Conservation (phyloP, 805 yeast genomes). For the Wickerhamomyces hampshirensis region DNA sequence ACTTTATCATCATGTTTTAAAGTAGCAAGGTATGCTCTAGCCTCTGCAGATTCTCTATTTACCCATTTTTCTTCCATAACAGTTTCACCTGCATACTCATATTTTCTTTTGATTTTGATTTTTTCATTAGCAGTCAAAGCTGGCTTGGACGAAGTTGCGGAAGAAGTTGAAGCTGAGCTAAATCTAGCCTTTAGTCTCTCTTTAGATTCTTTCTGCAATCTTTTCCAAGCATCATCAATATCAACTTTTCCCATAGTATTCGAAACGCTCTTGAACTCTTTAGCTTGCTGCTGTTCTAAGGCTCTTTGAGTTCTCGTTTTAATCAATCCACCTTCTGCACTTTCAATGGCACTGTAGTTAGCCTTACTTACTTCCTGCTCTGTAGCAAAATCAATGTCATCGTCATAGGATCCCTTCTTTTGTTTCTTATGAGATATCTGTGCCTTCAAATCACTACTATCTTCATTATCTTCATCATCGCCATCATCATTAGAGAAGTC, state of each 20-base stretch:
- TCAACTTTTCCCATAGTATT: constrained; percentile 27
- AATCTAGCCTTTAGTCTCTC: constrained; percentile 22
- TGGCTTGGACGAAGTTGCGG: constrained; percentile 7
- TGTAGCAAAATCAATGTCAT: constrained; percentile 30
- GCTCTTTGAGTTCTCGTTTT: constrained; percentile 64
- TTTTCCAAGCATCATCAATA: constrained; percentile 51
- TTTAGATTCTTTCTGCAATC: constrained; percentile 36
- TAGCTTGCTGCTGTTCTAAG: constrained; percentile 32
- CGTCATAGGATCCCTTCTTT: constrained; percentile 27
- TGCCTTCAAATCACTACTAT: constrained; percentile 2
- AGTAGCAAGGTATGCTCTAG: constrained; percentile 69
- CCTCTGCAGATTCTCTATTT: constrained; percentile 76
- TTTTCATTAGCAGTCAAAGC: constrained; percentile 32
- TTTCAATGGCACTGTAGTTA: constrained; percentile 49
- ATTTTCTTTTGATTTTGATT: constrained; percentile 69
- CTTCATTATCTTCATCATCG: constrained; percentile 12
- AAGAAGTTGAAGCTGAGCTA: constrained; percentile 14
- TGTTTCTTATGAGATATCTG: constrained; percentile 20
- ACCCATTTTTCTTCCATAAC: constrained; percentile 77
- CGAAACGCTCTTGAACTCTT: constrained; percentile 17
- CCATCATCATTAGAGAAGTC: constrained; percentile 21
- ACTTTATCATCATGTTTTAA: constrained; percentile 32
- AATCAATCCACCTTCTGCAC: constrained; percentile 56
- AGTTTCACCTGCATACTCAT: constrained; percentile 85
- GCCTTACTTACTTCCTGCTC: constrained; percentile 27